phyloP scores from a whole-genome alignment of 192 early-diverging fungal genomes.

The Phlyctochytrium arcticum region DNA sequence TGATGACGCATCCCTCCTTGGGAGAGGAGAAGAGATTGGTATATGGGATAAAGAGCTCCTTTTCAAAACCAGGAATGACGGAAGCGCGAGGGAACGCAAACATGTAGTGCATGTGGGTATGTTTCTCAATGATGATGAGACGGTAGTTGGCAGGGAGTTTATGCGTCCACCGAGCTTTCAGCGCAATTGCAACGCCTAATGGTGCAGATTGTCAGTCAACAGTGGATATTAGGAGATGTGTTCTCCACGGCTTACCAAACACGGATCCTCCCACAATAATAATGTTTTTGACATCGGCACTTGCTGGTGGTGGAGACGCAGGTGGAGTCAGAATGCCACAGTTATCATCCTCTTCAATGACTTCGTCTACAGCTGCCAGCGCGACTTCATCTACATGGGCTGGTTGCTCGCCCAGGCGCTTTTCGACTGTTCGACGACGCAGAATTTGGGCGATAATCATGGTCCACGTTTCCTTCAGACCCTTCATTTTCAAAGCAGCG shows the following conservation, averaged over 20 bases:
- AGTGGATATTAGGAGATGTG: background rate
- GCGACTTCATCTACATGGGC: no score
- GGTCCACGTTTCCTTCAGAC: no score
- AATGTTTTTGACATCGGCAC: no score
- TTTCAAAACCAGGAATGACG: slow-evolving; percentile 52
- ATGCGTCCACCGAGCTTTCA: background rate
- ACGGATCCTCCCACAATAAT: background rate
- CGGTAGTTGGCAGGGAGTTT: slow-evolving; percentile 41
- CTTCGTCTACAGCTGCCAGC: no score
- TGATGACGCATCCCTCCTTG: slow-evolving; percentile 41
- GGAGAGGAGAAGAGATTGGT: slow-evolving; percentile 36
- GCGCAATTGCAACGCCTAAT: background rate
- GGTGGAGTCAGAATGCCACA: no score
- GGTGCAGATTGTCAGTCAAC: background rate
- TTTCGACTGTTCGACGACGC: no score
- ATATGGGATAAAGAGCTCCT: slow-evolving; percentile 59
- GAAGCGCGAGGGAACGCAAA: slow-evolving; percentile 60
- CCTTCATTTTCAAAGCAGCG: no score
- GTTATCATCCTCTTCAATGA: no score
- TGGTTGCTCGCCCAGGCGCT: no score
- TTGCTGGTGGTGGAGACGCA: no score
- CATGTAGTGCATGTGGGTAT: slow-evolving; percentile 58
- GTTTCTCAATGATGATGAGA: slow-evolving; percentile 54
- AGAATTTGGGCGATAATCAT: no score
- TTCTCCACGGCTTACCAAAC: background rate